A percentile compares a stretch with the other conserved stretches of the same genome.
These are phyloP conservation scores for Ustilago vetiveriae DNA, from an alignment of 1,284 basidiomycete species.

Conservation along the genomic window DNA sequence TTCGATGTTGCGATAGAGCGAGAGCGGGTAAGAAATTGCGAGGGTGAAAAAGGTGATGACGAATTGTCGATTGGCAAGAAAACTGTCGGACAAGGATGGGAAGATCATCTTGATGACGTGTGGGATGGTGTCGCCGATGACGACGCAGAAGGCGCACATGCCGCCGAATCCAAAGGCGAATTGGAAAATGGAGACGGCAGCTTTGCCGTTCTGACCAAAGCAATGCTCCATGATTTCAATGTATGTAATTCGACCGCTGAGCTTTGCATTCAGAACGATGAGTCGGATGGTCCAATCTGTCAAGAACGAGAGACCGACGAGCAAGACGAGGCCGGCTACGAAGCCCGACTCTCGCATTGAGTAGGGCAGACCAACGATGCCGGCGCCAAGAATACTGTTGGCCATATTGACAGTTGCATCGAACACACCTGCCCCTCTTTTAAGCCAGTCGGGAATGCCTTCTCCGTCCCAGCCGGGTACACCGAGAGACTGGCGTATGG, in stretches of 20 bases:
- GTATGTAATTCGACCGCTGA: slow-evolving; percentile 90
- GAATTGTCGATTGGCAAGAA: slow-evolving; percentile 87
- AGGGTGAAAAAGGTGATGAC: slow-evolving; percentile 73
- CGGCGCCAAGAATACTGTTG: slow-evolving; percentile 95
- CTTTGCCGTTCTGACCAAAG: slow-evolving; percentile 76
- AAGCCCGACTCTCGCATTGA: slow-evolving; percentile 92
- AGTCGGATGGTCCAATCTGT: slow-evolving; percentile 99
- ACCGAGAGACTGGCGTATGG: slow-evolving; percentile 44
- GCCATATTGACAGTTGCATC: slow-evolving; percentile 93
- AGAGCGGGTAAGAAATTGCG: slow-evolving; percentile 83
- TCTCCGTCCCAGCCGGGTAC: slow-evolving; percentile 69
- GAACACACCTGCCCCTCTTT: slow-evolving; percentile 77
- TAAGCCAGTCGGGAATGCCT: slow-evolving; percentile 68
- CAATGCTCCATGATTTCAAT: slow-evolving; percentile 96
- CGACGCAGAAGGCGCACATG: slow-evolving; percentile 69
- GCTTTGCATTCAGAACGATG: slow-evolving; percentile 88
- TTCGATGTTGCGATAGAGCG: slow-evolving; percentile 94
- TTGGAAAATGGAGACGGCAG: slow-evolving; percentile 95
- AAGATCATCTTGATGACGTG: slow-evolving; percentile 86
- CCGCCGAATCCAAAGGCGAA: slow-evolving; percentile 97
- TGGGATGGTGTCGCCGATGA: slow-evolving; percentile 89
- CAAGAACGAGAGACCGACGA: slow-evolving; percentile 81
- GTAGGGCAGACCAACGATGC: slow-evolving; percentile 78
- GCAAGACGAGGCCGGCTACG: slow-evolving; percentile 81
- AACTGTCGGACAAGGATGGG: slow-evolving; percentile 79